Base-by-base conservation (phyloP, 2,329 filamentous ascomycete genomes). In the Sclerotinia borealis region DNA sequence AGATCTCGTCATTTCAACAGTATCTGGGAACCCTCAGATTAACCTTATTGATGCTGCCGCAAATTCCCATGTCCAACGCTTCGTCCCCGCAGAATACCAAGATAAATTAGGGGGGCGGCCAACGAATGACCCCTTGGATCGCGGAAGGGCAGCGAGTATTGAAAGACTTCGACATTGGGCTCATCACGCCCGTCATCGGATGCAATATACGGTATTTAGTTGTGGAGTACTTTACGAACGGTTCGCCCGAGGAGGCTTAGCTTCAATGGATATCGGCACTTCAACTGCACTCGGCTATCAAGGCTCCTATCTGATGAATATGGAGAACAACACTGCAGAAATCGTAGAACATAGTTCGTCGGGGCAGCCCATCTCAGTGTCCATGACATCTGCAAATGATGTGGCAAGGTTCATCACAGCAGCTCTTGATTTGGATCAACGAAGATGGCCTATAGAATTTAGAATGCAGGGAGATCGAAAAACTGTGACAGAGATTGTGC, bases 191-290 rank as follows among this genome's bases (percentile, higher is more conserved):
- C 76, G 78, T 1, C 75, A 79, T 64, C 76, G 78, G 50, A 89
- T 92, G 77, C 80, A 82, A 48, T 90, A 83, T 65, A 91, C 89
- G 0, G 79, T 86, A 31, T 92, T 92, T 74, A 84, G 86, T 0
- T 92, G 90, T 69, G 90, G 90, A 25, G 76, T 92, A 36, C 85
- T 92, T 67, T 92, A 91, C 79, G 89, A 92, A 72, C 80, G 88
- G 0, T 92, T 92, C 70, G 85, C 84, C 25, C 86, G 85, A 0
- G 85, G 83, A 3, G 90, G 90, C 0, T 80, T 92, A 64, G 79
- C 79, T 15, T 77, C 79, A 22, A 80, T 85, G 61, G 78, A 80
- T 39, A 85, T 92, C 52, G 88, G 88, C 0, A 65, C 73, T 8
- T 79, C 80, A n/a, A 81, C 80, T 48, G 80, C 82, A 22, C 77